Evolutionary conservation across 306 rosid genomes (phyloP), one percentile per base, ranked within the genome.

Genomic region (Datisca glomerata): DNA sequence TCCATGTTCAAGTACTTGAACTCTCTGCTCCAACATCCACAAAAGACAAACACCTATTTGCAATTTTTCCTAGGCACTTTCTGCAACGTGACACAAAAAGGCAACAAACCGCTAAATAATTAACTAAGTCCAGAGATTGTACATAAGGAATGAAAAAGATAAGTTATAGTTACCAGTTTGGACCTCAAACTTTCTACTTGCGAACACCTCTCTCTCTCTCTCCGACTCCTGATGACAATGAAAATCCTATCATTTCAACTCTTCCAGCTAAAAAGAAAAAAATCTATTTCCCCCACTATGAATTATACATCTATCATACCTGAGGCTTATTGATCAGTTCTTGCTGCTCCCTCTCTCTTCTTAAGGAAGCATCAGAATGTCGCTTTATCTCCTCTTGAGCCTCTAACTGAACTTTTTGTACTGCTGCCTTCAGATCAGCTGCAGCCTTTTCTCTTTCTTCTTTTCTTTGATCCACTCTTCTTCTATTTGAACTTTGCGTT

Each of bases 361-460:
- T 83, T 24, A 52, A 37, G 56, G 80, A 43, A 41, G 74, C 73
- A 63, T 79, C 89, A 25, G 82, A 69, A 28, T 61, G 24, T 53
- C 87, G 78, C 52, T 74, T 74, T 41, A 74, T 41, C 62, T 83
- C 97, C 50, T 79, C 89, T 50, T 83, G 67, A 50, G 93, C 97
- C 74, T 83, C 97, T 42, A 47, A 66, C 40, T 82, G 93, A 56
- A 67, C 79, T 76, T 73, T 87, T 52, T 60, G 82, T 33, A 83
- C 80, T 21, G 94, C 85, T 54, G 93, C 61, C 59, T 83, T 87
- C 51, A 87, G 57, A 70, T 87, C 97, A 70, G 67, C 35, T 3
- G 69, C 68, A 56, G 97, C 94, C 69, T 76, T 83, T 67, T 79
- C 93, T 45, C 94, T 76, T 52, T 87, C 97, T 63, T 74, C 85